These are phyloP conservation scores for Camellia japonica DNA, from an alignment of 148 eudicot species.

Conservation along the genomic window DNA sequence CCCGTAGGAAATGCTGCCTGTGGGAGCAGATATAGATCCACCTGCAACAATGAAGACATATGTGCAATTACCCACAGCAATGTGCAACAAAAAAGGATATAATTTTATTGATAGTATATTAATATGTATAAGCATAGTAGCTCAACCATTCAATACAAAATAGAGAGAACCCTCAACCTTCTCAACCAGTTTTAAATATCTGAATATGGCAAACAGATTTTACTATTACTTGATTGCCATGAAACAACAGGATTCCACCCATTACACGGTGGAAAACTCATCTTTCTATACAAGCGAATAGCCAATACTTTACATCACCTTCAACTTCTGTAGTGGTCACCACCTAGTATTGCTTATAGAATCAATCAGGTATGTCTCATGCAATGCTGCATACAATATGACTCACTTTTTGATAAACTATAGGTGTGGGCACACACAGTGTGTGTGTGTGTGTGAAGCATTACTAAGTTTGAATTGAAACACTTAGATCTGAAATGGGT, in stretches of 20 bases:
- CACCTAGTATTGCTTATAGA: background rate
- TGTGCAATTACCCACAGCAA: background rate
- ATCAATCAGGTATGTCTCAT: background rate
- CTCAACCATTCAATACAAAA: background rate
- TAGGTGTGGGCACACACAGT: no score
- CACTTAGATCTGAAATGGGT: no score
- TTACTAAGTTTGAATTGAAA: no score
- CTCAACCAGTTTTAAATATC: background rate
- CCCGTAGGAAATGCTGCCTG: constrained; percentile 95
- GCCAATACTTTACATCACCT: background rate
- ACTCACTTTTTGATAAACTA: background rate
- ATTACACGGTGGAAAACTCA: background rate
- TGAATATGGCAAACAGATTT: background rate
- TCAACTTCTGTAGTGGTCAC: background rate
- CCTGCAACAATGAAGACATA: constrained; percentile 45
- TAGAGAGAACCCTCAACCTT: background rate
- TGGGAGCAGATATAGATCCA: constrained; percentile 85
- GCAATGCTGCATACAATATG: background rate
- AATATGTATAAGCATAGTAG: background rate
- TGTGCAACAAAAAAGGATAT: background rate
- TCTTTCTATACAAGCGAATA: background rate
- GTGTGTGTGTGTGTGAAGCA: no score
- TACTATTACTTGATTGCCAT: background rate
- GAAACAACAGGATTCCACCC: background rate
- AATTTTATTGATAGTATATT: background rate